Evolutionary conservation across 768 basidiomycete species (phyloP).

Genomic region (Clitopilus passeckerianus): DNA sequence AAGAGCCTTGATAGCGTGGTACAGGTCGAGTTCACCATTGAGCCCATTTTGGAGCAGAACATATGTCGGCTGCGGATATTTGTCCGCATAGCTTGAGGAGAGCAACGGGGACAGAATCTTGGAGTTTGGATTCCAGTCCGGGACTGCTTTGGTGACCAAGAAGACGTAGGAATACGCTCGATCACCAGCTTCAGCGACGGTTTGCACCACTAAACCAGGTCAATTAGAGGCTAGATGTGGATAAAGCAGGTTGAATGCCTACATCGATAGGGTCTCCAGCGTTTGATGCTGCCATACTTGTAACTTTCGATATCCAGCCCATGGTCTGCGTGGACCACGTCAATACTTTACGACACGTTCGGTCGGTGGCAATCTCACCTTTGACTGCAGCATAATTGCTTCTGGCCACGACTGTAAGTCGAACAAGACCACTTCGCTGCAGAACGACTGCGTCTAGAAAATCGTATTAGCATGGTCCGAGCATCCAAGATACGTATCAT

Average conservation of each 20-base stretch:
- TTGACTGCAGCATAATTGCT: slow-evolving; percentile 58
- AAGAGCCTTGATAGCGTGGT: slow-evolving; percentile 42
- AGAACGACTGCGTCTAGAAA: slow-evolving; percentile 49
- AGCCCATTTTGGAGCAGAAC: slow-evolving; percentile 71
- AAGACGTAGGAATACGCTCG: slow-evolving; percentile 59
- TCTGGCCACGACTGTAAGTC: slow-evolving; percentile 69
- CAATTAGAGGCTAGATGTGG: neutral
- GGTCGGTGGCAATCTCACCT: slow-evolving; percentile 20
- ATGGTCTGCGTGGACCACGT: slow-evolving; percentile 25
- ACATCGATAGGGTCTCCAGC: slow-evolving; percentile 66
- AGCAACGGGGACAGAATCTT: slow-evolving; percentile 53
- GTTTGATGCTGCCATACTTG: slow-evolving; percentile 54
- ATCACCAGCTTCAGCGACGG: slow-evolving; percentile 57
- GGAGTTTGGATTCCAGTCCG: slow-evolving; percentile 57
- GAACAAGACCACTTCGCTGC: slow-evolving; percentile 49
- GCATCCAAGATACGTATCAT: neutral
- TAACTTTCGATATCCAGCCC: slow-evolving; percentile 53
- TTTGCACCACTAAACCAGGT: slow-evolving; percentile 43
- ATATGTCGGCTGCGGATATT: slow-evolving; percentile 48
- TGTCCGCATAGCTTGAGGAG: slow-evolving; percentile 37
- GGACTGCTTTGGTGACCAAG: slow-evolving; percentile 66
- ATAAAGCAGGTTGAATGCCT: neutral
- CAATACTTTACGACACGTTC: neutral
- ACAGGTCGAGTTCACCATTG: slow-evolving; percentile 63
- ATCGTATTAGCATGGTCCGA: neutral